A percentile compares a stretch with the other conserved stretches of the same genome.
phyloP scores from a whole-genome alignment of 345 rosid genomes.

The Cochlearia excelsa region DNA sequence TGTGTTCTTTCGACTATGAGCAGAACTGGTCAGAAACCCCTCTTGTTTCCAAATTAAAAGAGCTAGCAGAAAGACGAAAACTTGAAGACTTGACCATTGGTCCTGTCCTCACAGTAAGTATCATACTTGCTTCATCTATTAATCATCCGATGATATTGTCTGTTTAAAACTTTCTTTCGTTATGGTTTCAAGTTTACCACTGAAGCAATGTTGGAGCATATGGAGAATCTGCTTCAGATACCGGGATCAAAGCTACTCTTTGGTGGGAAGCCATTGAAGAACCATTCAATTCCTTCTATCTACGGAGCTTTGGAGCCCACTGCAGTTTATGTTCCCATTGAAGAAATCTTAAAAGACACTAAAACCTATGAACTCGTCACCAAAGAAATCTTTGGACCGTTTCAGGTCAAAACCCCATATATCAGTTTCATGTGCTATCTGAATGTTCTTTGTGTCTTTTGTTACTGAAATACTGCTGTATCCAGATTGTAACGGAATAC shows the following conservation, averaged over 20 bases:
- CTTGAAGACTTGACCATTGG: slow-evolving; percentile 87
- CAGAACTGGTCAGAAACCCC: slow-evolving; percentile 81
- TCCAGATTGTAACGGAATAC: slow-evolving; percentile 77
- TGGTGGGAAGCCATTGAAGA: slow-evolving; percentile 72
- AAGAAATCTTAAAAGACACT: slow-evolving; percentile 76
- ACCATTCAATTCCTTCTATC: slow-evolving; percentile 82
- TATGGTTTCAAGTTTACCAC: slow-evolving; percentile 61
- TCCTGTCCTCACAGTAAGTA: slow-evolving; percentile 91
- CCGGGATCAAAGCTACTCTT: slow-evolving; percentile 84
- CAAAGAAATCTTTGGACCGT: slow-evolving; percentile 90
- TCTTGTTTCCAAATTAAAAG: slow-evolving; percentile 65
- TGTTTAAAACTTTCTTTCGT: slow-evolving; percentile 6
- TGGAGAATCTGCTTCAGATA: slow-evolving; percentile 70
- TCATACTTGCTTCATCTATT: slow-evolving; percentile 13
- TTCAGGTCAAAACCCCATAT: slow-evolving; percentile 55
- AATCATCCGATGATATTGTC: slow-evolving; percentile 10
- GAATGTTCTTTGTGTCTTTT: not conserved
- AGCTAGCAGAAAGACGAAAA: slow-evolving; percentile 84
- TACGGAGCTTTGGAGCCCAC: slow-evolving; percentile 94
- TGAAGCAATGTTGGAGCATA: slow-evolving; percentile 82
- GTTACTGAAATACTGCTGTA: slow-evolving; percentile 30
- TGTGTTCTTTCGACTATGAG: slow-evolving; percentile 1
- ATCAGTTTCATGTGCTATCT: not conserved
- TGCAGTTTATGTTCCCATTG: slow-evolving; percentile 78
- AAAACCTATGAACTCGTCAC: slow-evolving; percentile 70